Conservation (phyloP, 768 basidiomycete genomes). For the Coprinellus micaceus region DNA sequence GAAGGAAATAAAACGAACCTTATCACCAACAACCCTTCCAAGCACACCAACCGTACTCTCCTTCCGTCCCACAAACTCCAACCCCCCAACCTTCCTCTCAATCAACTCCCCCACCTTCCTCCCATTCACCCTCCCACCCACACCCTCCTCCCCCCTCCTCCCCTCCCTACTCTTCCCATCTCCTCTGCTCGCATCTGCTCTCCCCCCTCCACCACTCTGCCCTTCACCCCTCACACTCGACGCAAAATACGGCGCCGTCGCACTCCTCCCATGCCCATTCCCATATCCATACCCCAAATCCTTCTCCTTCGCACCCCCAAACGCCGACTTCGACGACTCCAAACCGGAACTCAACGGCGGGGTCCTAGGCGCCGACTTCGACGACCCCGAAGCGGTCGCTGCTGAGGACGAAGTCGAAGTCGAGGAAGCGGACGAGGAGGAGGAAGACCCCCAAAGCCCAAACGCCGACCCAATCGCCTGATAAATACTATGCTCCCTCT, state of each 20-base stretch:
- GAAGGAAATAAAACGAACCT: too few relatives aligned
- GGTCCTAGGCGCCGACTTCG: not conserved
- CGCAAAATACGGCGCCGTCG: not conserved
- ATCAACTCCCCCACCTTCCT: conserved; percentile 37
- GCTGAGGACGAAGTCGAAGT: not conserved
- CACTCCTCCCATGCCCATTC: not conserved
- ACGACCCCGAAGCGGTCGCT: not conserved
- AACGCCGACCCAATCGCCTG: not conserved
- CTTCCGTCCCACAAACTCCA: conserved; percentile 54
- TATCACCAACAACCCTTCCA: too few relatives aligned
- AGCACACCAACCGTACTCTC: conserved; percentile 54
- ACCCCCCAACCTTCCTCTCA: conserved; percentile 46
- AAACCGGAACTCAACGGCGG: not conserved
- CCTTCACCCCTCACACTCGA: not conserved
- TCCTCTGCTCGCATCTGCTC: conserved; percentile 9
- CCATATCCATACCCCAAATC: too few relatives aligned
- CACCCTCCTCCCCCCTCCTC: too few relatives aligned
- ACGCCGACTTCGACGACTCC: not conserved
- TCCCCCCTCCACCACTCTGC: not conserved
- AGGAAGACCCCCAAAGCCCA: not conserved
- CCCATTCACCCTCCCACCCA: conserved; percentile 13
- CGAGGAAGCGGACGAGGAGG: not conserved
- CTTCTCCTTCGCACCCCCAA: not conserved
- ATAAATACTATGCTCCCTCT: not conserved
- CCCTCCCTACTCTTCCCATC: too few relatives aligned